Evolutionary conservation across 805 yeast species (phyloP).

Genomic region (Lachancea kluyveri): DNA sequence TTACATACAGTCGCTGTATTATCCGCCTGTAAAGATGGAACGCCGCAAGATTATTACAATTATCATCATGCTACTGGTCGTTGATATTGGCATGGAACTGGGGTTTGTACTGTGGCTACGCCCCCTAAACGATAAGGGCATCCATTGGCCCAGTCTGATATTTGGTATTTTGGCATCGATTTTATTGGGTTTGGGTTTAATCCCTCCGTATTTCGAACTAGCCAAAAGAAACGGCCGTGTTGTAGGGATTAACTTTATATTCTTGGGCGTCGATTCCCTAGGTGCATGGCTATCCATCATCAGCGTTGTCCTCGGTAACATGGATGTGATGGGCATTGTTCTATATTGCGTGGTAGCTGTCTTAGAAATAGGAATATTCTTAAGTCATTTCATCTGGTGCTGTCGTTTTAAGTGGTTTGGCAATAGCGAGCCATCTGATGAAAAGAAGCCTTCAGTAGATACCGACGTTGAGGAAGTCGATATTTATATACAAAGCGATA

Average conservation of each 20-base stretch:
- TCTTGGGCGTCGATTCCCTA: slow-evolving; percentile 63
- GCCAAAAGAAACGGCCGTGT: slow-evolving; percentile 77
- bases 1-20: slow-evolving; percentile 60
- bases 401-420: slow-evolving; percentile 34
- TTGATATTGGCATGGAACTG: slow-evolving; percentile 55
- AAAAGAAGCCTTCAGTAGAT: not conserved
- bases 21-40: slow-evolving; percentile 58
- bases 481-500: not conserved
- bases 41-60: slow-evolving; percentile 32
- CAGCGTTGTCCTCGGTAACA: slow-evolving; percentile 51
- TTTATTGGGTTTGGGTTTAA: slow-evolving; percentile 64
- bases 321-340: slow-evolving; percentile 76
- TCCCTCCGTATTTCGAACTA: slow-evolving; percentile 87
- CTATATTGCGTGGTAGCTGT: slow-evolving; percentile 68
- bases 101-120: slow-evolving; percentile 70
- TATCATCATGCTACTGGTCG: slow-evolving; percentile 34
- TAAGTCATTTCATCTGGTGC: slow-evolving; percentile 68
- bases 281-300: slow-evolving; percentile 80
- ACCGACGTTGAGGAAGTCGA: not conserved
- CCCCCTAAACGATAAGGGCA: slow-evolving; percentile 44
- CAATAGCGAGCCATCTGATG: slow-evolving; percentile 7
- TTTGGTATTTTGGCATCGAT: slow-evolving; percentile 79
- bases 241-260: slow-evolving; percentile 81
- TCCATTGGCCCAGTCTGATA: slow-evolving; percentile 70
- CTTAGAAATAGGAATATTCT: slow-evolving; percentile 71